Percentiles rank a stretch among this genome's conserved stretches.
phyloP scores from a whole-genome alignment of 257 asterid species.

The Rehmannia glutinosa region DNA sequence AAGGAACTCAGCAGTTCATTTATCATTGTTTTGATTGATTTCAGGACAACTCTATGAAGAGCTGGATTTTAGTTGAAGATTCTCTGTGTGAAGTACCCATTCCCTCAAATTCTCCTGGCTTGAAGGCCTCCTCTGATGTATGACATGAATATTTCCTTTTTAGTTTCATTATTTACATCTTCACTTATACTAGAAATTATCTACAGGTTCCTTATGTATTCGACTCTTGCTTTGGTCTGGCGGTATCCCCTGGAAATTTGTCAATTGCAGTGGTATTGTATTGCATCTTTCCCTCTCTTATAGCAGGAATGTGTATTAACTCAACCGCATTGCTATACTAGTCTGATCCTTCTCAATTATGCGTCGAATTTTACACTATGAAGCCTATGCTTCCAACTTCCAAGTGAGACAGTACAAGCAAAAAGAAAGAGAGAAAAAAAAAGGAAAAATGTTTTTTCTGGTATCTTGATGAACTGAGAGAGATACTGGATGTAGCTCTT shows the following conservation, averaged over 20 bases:
- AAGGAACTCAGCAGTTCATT: background rate
- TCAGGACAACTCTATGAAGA: conserved; percentile 68
- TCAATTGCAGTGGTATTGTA: conserved; percentile 75
- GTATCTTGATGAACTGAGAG: too few relatives aligned
- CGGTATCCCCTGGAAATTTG: conserved; percentile 86
- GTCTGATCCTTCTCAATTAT: background rate
- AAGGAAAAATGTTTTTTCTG: too few relatives aligned
- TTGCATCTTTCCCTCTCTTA: conserved; percentile 13
- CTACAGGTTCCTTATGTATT: conserved; percentile 62
- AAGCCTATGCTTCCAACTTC: conserved; percentile 12
- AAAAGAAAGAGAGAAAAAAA: background rate
- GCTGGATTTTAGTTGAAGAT: conserved; percentile 64
- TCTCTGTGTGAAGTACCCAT: conserved; percentile 52
- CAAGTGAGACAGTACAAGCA: background rate
- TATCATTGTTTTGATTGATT: conserved; percentile 4
- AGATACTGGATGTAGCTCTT: too few relatives aligned
- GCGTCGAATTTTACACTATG: background rate
- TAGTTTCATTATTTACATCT: conserved; percentile 1
- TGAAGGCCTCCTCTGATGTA: conserved; percentile 61
- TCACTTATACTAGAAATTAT: conserved; percentile 11
- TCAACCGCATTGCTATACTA: background rate
- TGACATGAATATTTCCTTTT: conserved; percentile 21
- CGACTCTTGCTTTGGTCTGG: conserved; percentile 89
- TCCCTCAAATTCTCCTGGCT: conserved; percentile 56
- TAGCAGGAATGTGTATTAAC: background rate